Evolutionary conservation across 768 basidiomycete species (phyloP), one percentile per base, ranked within the genome.

Genomic region (Crepidotus variabilis): DNA sequence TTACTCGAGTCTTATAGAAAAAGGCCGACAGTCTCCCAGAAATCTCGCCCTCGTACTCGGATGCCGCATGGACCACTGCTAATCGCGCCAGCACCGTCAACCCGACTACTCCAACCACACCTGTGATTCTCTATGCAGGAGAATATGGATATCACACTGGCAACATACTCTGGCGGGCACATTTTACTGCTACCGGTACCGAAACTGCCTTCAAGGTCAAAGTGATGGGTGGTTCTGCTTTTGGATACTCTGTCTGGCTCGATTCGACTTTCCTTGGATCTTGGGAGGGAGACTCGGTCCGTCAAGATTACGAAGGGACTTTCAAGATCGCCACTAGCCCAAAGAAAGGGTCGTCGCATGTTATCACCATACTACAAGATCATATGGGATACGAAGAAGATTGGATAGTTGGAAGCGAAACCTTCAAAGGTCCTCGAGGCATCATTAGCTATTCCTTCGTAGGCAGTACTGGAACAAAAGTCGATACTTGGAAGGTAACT

Each of bases 381-480:
- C 81, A 81, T 56, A 81, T 81, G 79, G 79, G 79, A 6, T 72
- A 76, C 33, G 80, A 81, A 36, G 76, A 77, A 56, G 72, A 79
- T 54, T 72, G 71, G 72, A 58, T 59, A 2, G 73, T 71, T 35
- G 77, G 73, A 2, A 73, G 71, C n/a, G 78, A 81, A 36, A 51
- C 11, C 21, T 81, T 81, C 66, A 80, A 82, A 62, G 63, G 66
- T 1, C 80, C 81, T 21, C 71, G 81, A 55, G 81, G 80, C 14
- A 73, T 83, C 45, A 57, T 75, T 21, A 74, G 67, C 57, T 83
- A 82, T 56, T 70, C 73, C 6, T 79, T 83, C 60, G 60, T 69
- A 1, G 79, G 78, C 2, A 71, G 73, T 39, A 64, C 65, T 20
- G 63, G 65, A 21, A 77, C 78, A 23, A 62, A 65, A n/a, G 71